phyloP scores from a whole-genome alignment of 148 eudicot species.

The Fallopia convolvulus region DNA sequence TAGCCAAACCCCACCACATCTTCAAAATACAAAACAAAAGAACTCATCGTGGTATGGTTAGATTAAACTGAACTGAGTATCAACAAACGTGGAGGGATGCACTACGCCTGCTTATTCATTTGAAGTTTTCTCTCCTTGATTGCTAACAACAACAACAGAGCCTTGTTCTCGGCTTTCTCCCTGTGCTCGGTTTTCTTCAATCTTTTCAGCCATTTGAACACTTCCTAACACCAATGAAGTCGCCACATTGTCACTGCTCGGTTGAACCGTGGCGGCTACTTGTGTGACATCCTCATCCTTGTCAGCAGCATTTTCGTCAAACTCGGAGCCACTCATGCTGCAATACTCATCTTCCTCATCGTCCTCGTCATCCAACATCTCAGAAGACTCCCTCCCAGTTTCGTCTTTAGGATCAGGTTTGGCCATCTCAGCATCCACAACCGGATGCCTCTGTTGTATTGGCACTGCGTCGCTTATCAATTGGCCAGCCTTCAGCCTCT shows the following conservation, averaged over 20 bases:
- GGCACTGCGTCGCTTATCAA: constrained; percentile 8
- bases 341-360: constrained; percentile 4
- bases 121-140: neutral
- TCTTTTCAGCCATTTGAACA: neutral
- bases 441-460: constrained; percentile 7
- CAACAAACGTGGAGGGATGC: neutral
- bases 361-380: neutral
- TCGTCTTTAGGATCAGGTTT: neutral
- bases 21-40: neutral
- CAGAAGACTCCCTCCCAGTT: neutral
- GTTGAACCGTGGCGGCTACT: neutral
- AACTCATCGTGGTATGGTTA: neutral
- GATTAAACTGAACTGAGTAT: neutral
- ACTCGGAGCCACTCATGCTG: constrained; percentile 5
- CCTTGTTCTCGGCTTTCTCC: neutral
- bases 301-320: neutral
- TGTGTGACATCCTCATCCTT: neutral
- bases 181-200: neutral
- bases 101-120: neutral
- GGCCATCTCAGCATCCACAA: neutral
- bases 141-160: neutral
- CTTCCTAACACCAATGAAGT: neutral
- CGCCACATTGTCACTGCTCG: neutral
- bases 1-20: neutral
- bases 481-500: neutral